Conservation (phyloP, 169 alveolate species). For the Plasmodium adleri region DNA sequence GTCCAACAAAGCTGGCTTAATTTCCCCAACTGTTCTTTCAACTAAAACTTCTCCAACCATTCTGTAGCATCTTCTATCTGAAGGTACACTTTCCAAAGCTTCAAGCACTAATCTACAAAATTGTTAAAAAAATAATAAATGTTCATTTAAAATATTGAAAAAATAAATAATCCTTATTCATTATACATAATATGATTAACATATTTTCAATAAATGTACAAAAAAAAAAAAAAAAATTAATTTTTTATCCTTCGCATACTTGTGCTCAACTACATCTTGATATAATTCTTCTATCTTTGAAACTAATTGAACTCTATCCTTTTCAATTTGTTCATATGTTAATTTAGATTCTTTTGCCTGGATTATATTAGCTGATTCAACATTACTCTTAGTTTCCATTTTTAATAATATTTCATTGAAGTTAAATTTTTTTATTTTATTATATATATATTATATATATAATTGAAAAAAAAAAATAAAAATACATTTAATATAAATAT, state of each 20-base stretch:
- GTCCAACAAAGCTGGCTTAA: constrained; percentile 89
- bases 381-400: constrained; percentile 43
- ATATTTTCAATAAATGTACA: not conserved
- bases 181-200: not conserved
- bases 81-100: constrained; percentile 87
- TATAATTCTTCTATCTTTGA: constrained; percentile 86
- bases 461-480: not conserved
- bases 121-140: constrained; percentile 2
- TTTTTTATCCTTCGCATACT: constrained; percentile 38
- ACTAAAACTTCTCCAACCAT: constrained; percentile 93
- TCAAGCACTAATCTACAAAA: constrained; percentile 88
- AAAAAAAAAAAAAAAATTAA: too few species aligned
- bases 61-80: constrained; percentile 91
- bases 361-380: not conserved
- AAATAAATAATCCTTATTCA: not conserved
- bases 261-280: constrained; percentile 90
- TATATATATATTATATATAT: constrained; percentile 1
- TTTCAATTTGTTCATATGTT: constrained; percentile 78
- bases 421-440: not conserved
- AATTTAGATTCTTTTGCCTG: constrained; percentile 41
- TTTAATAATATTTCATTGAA: constrained; percentile 33
- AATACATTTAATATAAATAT: not conserved
- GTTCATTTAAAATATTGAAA: not conserved
- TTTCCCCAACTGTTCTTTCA: constrained; percentile 91
- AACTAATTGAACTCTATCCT: constrained; percentile 78